Evolutionary conservation across 768 basidiomycete genomes (phyloP).

Genomic region (Naganishia onofrii): DNA sequence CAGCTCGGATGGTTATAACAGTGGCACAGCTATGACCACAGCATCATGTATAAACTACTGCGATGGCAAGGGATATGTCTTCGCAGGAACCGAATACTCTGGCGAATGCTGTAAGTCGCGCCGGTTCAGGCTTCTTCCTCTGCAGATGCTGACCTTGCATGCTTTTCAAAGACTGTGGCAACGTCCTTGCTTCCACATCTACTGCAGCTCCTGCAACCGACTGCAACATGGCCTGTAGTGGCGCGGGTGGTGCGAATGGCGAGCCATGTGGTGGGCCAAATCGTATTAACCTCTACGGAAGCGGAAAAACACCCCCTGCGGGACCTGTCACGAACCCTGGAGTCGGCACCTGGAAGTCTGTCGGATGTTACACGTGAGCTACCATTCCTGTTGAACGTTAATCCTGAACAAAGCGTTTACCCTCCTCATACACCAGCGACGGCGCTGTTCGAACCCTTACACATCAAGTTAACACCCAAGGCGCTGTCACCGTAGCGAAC

Average conservation of each 20-base stretch:
- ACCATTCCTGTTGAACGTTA: neutral
- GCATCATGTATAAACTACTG: conserved; percentile 59
- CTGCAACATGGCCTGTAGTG: neutral
- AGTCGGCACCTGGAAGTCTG: conserved; percentile 65
- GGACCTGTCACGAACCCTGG: conserved; percentile 59
- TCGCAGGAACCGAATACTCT: conserved; percentile 67
- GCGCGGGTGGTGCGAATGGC: neutral
- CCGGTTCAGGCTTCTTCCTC: neutral
- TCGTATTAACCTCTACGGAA: conserved; percentile 60
- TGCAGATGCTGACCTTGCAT: neutral
- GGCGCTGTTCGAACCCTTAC: neutral
- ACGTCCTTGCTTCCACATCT: neutral
- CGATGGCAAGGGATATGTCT: conserved; percentile 58
- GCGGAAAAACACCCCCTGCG: conserved; percentile 58
- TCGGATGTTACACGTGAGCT: conserved; percentile 71
- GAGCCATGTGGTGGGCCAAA: conserved; percentile 61
- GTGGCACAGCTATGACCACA: conserved; percentile 59
- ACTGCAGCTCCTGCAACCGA: neutral
- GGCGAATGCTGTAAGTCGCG: conserved; percentile 60
- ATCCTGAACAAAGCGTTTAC: neutral
- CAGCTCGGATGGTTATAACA: conserved; percentile 54
- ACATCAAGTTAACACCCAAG: neutral
- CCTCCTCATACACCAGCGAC: neutral
- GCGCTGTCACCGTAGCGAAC: neutral
- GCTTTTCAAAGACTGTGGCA: neutral